Percentiles rank a stretch among this genome's conserved stretches.
Conservation (phyloP, 169 alveolate genomes). For the Cryptosporidium andersoni region DNA sequence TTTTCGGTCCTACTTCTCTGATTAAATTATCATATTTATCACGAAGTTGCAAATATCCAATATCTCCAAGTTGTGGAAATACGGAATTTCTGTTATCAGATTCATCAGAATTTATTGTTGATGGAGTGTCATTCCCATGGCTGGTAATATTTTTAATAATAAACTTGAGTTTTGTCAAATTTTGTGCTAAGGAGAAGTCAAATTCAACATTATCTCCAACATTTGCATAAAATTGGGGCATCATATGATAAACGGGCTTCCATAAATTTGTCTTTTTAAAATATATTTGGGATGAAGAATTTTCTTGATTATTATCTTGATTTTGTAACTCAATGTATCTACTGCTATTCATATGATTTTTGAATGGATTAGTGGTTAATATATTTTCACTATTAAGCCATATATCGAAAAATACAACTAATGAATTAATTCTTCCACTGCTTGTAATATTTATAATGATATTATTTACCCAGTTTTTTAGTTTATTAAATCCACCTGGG, state of each 20-base stretch:
- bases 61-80: conserved; percentile 60
- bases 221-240: conserved; percentile 19
- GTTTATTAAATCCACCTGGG: conserved; percentile 26
- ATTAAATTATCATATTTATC: conserved; percentile 46
- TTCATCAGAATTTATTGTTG: conserved; percentile 61
- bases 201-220: conserved; percentile 29
- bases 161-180: conserved; percentile 43
- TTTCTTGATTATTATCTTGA: conserved; percentile 30
- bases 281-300: conserved; percentile 10
- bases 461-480: conserved; percentile 21
- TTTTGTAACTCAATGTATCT: not conserved
- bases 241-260: conserved; percentile 63
- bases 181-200: conserved; percentile 16
- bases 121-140: conserved; percentile 43
- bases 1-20: conserved; percentile 48
- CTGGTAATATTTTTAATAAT: conserved; percentile 15
- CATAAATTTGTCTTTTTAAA: conserved; percentile 41
- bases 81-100: conserved; percentile 31
- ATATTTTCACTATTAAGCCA: conserved; percentile 43
- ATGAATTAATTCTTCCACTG: conserved; percentile 48
- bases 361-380: conserved; percentile 30
- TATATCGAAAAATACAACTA: conserved; percentile 35
- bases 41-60: conserved; percentile 30
- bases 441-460: conserved; percentile 5
- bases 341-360: conserved; percentile 3